Base-by-base conservation (phyloP, 176 grass and related monocot species). In the Rhynchospora pubera region DNA sequence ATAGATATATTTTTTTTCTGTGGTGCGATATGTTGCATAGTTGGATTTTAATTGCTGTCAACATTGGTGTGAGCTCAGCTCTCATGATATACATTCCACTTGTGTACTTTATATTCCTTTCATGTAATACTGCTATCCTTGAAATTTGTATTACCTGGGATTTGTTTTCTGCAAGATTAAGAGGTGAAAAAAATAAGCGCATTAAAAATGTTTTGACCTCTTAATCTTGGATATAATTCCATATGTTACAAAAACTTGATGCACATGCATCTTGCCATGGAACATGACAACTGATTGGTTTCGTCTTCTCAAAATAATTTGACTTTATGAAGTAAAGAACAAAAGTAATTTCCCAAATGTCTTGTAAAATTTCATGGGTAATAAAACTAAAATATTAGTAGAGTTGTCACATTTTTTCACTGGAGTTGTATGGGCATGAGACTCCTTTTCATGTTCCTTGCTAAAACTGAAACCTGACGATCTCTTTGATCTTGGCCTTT, bases 191-290 rank as follows among this genome's bases (percentile, higher is more conserved):
- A 75, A 52, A 39, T 73, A 52, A 30, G 53, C 53, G 19, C 12
- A 69, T n/a, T 7, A 45, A 67, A 43, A 69, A 46, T 10, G 43
- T 47, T 4, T 71, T 30, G 6, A 11, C 45, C 23, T 77, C 23
- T 75, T 76, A 48, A 55, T 76, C 48, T 76, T 56, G 48, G 26
- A 76, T 76, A 45, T n/a, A 69, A 44, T 43, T 69, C 14, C 34
- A 42, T 14, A n/a, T 69, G 15, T 42, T 44, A 44, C 34, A 69
- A 9, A 69, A 69, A 45, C 65, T 69, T 44, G 39, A 44, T 69
- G 6, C n/a, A 9, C 30, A 44, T 15, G 65, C 65, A 19, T 67
- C 30, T 4, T 67, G 13, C 14, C 8, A 43, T n/a, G 14, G 32
- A 67, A 67, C 65, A 67, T 67, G 32, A 67, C 32, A 67, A 67